phyloP scores from a whole-genome alignment of 2,329 filamentous ascomycete species.

The Zelopaecilomyces penicillatus region DNA sequence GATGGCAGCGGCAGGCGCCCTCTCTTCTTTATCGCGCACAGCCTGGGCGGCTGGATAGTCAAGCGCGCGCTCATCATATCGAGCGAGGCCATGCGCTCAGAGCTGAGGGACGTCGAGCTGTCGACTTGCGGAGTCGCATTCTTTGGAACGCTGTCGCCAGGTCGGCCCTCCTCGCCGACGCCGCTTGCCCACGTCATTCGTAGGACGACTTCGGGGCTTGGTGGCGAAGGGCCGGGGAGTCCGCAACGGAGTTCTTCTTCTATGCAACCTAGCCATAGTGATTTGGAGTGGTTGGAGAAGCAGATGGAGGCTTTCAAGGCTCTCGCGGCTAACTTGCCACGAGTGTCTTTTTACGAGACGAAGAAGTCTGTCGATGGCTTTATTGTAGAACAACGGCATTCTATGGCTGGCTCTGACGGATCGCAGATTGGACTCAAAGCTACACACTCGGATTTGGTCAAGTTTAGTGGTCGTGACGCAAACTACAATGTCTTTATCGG shows the following conservation, averaged over 20 bases:
- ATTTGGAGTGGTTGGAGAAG: slow-evolving; percentile 18
- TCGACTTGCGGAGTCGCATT: slow-evolving; percentile 20
- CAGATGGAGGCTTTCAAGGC: slow-evolving; percentile 20
- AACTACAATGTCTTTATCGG: slow-evolving; percentile 17
- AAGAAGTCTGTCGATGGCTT: slow-evolving; percentile 15
- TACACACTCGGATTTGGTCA: slow-evolving; percentile 16
- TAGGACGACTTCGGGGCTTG: slow-evolving; percentile 14
- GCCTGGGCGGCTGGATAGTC: slow-evolving; percentile 20
- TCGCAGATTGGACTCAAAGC: slow-evolving; percentile 14
- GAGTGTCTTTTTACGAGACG: slow-evolving; percentile 20
- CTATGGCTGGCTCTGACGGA: slow-evolving; percentile 18
- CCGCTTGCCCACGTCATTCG: slow-evolving; percentile 17
- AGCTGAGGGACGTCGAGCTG: slow-evolving; percentile 16
- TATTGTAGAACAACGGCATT: slow-evolving; percentile 17
- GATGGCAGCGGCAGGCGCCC: slow-evolving; percentile 15
- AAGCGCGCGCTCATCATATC: slow-evolving; percentile 20
- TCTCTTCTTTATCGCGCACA: slow-evolving; percentile 20
- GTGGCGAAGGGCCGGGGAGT: slow-evolving; percentile 2
- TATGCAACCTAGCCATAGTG: slow-evolving; percentile 10
- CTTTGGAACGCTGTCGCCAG: slow-evolving; percentile 17
- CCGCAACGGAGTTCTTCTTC: background rate
- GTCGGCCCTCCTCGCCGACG: slow-evolving; percentile 15
- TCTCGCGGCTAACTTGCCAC: slow-evolving; percentile 14
- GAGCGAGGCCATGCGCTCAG: slow-evolving; percentile 15
- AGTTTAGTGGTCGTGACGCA: slow-evolving; percentile 16